Evolutionary conservation across 1,284 basidiomycete species (phyloP).

Genomic region (Ganoderma resinaceum): DNA sequence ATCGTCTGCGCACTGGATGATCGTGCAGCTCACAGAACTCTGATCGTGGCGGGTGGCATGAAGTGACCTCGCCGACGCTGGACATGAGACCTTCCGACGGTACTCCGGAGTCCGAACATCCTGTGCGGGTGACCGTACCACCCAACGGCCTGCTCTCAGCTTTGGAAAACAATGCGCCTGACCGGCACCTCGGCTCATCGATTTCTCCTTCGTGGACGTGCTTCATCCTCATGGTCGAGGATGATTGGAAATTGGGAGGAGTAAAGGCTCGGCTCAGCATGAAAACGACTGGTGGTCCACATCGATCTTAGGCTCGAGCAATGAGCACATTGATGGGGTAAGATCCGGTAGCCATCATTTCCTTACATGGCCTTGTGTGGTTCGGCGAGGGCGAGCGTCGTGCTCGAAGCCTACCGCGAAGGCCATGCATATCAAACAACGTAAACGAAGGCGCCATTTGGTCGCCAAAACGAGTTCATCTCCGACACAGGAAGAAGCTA

Average conservation of each 20-base stretch:
- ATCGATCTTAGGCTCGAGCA: slow-evolving; percentile 2
- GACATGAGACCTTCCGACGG: not conserved
- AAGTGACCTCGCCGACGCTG: not conserved
- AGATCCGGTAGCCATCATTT: slow-evolving; percentile 4
- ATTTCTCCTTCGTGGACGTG: not conserved
- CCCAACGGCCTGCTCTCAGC: not conserved
- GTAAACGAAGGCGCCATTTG: not conserved
- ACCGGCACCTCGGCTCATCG: not conserved
- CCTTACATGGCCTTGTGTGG: slow-evolving; percentile 3
- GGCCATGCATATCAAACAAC: not conserved
- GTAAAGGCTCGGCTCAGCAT: not conserved
- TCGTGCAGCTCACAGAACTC: not conserved
- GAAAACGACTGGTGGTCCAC: not conserved
- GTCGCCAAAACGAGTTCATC: not conserved
- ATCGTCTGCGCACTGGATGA: not conserved
- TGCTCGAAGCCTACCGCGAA: not conserved
- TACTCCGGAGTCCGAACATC: not conserved
- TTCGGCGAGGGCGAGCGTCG: not conserved
- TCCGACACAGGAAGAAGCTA: not conserved
- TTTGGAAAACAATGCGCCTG: not conserved
- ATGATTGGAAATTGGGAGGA: not conserved
- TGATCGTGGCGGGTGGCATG: not conserved
- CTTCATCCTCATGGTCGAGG: not conserved
- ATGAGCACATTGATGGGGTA: not conserved
- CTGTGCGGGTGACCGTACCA: not conserved